Conservation (phyloP, 306 rosid species). For the Cicer yamashitae region DNA sequence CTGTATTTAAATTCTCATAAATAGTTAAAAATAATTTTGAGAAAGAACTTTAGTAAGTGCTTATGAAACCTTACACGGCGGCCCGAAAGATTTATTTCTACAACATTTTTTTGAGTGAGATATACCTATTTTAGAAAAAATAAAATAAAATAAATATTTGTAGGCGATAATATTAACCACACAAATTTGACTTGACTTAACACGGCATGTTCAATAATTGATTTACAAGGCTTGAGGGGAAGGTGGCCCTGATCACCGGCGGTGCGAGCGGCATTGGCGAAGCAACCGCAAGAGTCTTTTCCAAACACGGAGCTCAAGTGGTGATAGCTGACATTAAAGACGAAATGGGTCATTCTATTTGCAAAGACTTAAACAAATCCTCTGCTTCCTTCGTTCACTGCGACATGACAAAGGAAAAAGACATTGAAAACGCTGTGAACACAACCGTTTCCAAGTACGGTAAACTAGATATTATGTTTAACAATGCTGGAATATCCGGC, state of each 20-base stretch:
- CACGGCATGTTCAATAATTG: too few species aligned
- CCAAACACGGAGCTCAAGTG: slow-evolving; percentile 57
- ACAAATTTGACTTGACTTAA: too few species aligned
- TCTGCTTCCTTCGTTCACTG: slow-evolving; percentile 51
- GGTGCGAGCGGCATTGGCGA: slow-evolving; percentile 66
- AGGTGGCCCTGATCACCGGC: slow-evolving; percentile 54
- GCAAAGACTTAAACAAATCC: slow-evolving; percentile 7
- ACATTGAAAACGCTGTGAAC: slow-evolving; percentile 48
- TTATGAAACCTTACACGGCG: too few species aligned
- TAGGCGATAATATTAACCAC: too few species aligned
- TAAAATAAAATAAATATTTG: too few species aligned
- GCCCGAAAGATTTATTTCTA: too few species aligned
- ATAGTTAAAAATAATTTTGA: too few species aligned
- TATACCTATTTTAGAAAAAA: too few species aligned
- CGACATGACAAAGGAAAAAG: slow-evolving; percentile 50
- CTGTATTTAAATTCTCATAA: too few species aligned
- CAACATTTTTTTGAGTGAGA: too few species aligned
- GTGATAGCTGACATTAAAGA: slow-evolving; percentile 60
- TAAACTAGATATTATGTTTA: slow-evolving; percentile 65
- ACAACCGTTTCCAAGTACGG: slow-evolving; percentile 46
- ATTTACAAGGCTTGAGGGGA: slow-evolving; percentile 59
- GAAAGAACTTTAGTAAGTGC: too few species aligned
- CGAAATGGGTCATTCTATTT: slow-evolving; percentile 46
- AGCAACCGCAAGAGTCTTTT: slow-evolving; percentile 52
- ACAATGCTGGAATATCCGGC: slow-evolving; percentile 50